Evolutionary conservation across 2,329 filamentous ascomycete genomes (phyloP).

Genomic region (Aspergillus candidus): DNA sequence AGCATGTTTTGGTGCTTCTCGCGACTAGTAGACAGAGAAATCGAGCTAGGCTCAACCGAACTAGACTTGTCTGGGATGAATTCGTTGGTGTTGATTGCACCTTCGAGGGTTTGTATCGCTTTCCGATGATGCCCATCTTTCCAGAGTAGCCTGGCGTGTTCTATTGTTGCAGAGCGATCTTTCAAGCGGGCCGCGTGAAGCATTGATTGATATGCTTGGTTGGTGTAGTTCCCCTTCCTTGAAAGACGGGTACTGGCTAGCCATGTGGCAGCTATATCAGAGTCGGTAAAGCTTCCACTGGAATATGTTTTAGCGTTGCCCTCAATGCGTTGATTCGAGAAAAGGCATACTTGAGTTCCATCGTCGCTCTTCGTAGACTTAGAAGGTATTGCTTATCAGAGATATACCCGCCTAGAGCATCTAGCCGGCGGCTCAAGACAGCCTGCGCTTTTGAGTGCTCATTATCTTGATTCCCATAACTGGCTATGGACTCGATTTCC

Average conservation of each 20-base stretch:
- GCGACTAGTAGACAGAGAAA: slow-evolving; percentile 34
- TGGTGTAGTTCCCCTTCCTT: slow-evolving; percentile 73
- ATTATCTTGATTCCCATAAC: slow-evolving; percentile 31
- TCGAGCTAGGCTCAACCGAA: slow-evolving; percentile 28
- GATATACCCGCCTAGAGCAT: slow-evolving; percentile 80
- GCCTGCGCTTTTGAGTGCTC: slow-evolving; percentile 37
- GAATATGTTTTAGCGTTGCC: slow-evolving; percentile 21
- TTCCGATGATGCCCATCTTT: slow-evolving; percentile 89
- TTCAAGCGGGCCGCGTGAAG: slow-evolving; percentile 79
- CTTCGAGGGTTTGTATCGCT: slow-evolving; percentile 84
- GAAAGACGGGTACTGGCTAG: slow-evolving; percentile 77
- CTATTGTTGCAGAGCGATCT: slow-evolving; percentile 82
- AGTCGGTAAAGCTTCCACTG: slow-evolving; percentile 54
- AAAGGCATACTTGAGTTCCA: slow-evolving; percentile 58
- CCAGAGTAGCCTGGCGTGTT: slow-evolving; percentile 90
- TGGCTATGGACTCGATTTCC: slow-evolving; percentile 74
- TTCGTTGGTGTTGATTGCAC: slow-evolving; percentile 75
- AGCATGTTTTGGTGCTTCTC: slow-evolving; percentile 48
- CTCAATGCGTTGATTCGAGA: not conserved
- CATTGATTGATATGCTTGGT: slow-evolving; percentile 90
- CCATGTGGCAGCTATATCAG: slow-evolving; percentile 79
- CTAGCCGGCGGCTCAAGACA: slow-evolving; percentile 69
- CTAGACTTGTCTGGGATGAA: slow-evolving; percentile 51
- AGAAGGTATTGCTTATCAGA: slow-evolving; percentile 92
- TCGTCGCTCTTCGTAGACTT: slow-evolving; percentile 75